These are phyloP conservation scores for Cicer judaicum DNA, from an alignment of 306 rosid species.

Conservation along the genomic window DNA sequence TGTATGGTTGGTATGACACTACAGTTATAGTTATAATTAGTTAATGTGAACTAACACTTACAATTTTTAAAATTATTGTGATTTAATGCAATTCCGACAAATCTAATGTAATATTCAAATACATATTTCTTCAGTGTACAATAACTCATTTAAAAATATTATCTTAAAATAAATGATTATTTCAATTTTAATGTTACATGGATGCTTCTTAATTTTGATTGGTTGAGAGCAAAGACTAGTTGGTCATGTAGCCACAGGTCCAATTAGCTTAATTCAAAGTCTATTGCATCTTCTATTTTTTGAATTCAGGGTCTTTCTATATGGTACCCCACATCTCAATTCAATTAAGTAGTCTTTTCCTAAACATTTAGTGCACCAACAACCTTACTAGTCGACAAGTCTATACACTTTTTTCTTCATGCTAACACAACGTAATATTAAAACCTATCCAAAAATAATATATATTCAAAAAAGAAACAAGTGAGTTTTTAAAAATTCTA, in stretches of 20 bases:
- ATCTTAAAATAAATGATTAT: no score
- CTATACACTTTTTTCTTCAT: neutral
- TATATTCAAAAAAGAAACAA: neutral
- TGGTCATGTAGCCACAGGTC: slow-evolving; percentile 15
- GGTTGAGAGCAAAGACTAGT: slow-evolving; percentile 43
- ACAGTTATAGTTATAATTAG: no score
- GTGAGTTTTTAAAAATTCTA: neutral
- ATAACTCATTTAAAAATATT: no score
- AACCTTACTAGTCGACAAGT: neutral
- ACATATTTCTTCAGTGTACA: no score
- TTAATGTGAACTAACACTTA: no score
- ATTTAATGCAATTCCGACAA: no score
- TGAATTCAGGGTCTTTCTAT: slow-evolving; percentile 42
- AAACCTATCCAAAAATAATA: neutral
- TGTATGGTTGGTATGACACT: no score
- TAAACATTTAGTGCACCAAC: slow-evolving; percentile 33
- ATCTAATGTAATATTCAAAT: no score
- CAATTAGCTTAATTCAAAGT: slow-evolving; percentile 20
- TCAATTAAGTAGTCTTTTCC: slow-evolving; percentile 21
- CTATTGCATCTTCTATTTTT: slow-evolving; percentile 45
- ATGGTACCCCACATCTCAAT: slow-evolving; percentile 51
- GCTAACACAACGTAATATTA: neutral
- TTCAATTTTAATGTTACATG: slow-evolving; percentile 26
- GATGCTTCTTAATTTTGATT: slow-evolving; percentile 45
- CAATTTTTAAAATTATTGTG: no score